Conservation (phyloP, 2,329 filamentous ascomycete genomes). For the Nemania bipapillata region DNA sequence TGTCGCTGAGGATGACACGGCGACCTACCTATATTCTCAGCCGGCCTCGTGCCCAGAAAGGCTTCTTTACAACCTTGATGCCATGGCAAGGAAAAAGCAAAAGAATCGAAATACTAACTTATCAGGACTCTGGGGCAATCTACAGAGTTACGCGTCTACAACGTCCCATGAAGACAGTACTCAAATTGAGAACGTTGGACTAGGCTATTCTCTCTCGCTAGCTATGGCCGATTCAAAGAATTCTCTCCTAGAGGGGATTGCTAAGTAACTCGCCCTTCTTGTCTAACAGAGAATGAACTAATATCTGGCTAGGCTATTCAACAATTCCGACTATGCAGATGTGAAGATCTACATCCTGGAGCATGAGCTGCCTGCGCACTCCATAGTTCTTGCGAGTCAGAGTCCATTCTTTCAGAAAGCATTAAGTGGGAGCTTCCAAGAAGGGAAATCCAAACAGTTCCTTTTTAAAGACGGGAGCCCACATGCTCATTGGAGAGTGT, state of each 20-base stretch:
- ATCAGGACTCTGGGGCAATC: too few relatives aligned
- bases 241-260: constrained; percentile 25
- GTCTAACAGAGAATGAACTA: background rate
- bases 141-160: too few relatives aligned
- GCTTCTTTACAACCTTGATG: background rate
- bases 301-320: constrained; percentile 28
- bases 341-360: constrained; percentile 31
- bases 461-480: constrained; percentile 28
- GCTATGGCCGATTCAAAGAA: constrained; percentile 15
- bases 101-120: too few relatives aligned
- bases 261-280: constrained; percentile 21
- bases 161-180: background rate
- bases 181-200: background rate
- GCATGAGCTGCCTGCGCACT: constrained; percentile 33
- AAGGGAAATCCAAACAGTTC: constrained; percentile 33
- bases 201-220: background rate
- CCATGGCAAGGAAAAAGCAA: background rate
- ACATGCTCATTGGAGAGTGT: constrained; percentile 37
- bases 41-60: too few relatives aligned
- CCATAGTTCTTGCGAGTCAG: constrained; percentile 31
- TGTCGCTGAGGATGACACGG: constrained; percentile 5
- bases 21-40: background rate
- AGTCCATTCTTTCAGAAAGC: constrained; percentile 35
- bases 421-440: constrained; percentile 25
- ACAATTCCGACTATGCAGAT: constrained; percentile 31